Conservation (phyloP, 805 yeast species). For the Candida boleticola region DNA sequence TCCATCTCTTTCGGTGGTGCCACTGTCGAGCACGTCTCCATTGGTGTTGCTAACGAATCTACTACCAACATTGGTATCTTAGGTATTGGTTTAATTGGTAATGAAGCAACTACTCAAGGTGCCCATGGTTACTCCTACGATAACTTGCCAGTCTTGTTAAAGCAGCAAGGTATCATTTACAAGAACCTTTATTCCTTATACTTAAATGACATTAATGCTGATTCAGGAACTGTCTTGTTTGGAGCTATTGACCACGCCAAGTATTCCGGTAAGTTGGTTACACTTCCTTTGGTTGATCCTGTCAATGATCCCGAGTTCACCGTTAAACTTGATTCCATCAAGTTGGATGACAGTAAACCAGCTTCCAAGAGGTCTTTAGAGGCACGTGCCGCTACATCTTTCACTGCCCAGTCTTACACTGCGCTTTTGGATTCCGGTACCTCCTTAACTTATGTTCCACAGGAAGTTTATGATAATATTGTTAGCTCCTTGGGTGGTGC, state of each 20-base stretch:
- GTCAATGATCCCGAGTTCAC: slow-evolving; percentile 30
- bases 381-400: slow-evolving; percentile 16
- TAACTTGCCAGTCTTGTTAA: slow-evolving; percentile 37
- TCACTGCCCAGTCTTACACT: slow-evolving; percentile 28
- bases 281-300: slow-evolving; percentile 36
- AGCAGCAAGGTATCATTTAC: slow-evolving; percentile 28
- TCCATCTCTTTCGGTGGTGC: slow-evolving; percentile 50
- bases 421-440: too few species aligned
- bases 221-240: slow-evolving; percentile 36
- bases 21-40: slow-evolving; percentile 49
- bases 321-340: slow-evolving; percentile 44
- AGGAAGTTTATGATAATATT: slow-evolving; percentile 25
- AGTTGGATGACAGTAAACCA: slow-evolving; percentile 17
- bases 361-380: too few species aligned
- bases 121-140: slow-evolving; percentile 19
- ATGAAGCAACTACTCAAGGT: slow-evolving; percentile 53
- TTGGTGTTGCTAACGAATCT: slow-evolving; percentile 72
- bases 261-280: slow-evolving; percentile 29
- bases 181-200: slow-evolving; percentile 36
- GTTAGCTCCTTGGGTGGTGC: slow-evolving; percentile 40
- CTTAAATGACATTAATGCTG: slow-evolving; percentile 24
- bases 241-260: slow-evolving; percentile 46
- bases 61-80: slow-evolving; percentile 68
- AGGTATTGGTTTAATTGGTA: slow-evolving; percentile 67
- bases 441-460: slow-evolving; percentile 44